phyloP scores from a whole-genome alignment of 371 early-diverging fungal genomes.

The Mortierella sp. region DNA sequence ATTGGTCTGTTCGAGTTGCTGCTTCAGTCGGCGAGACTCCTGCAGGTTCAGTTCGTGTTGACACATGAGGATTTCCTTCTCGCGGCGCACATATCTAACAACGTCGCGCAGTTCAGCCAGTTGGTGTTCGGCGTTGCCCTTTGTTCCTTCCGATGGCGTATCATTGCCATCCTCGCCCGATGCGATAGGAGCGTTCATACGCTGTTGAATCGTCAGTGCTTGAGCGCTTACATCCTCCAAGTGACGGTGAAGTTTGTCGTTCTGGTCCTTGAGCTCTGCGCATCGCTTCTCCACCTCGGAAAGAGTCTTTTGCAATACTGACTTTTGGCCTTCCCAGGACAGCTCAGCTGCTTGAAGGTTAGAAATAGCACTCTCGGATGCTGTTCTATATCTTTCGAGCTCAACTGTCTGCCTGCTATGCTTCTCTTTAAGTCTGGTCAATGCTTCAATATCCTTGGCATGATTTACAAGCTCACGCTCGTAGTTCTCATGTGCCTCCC shows the following conservation, averaged over 20 bases:
- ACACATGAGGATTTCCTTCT: constrained; percentile 74
- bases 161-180: constrained; percentile 16
- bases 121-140: constrained; percentile 39
- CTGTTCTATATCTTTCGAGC: constrained; percentile 16
- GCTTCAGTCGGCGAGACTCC: constrained; percentile 68
- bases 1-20: constrained; percentile 70
- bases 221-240: constrained; percentile 73
- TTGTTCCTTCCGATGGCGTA: constrained; percentile 10
- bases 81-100: constrained; percentile 73
- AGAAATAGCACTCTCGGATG: constrained; percentile 55
- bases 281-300: constrained; percentile 61
- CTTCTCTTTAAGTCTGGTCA: constrained; percentile 50
- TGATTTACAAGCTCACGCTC: constrained; percentile 68
- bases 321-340: constrained; percentile 62
- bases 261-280: constrained; percentile 70
- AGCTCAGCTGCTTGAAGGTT: constrained; percentile 57
- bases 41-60: constrained; percentile 74
- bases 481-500: constrained; percentile 65
- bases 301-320: constrained; percentile 60
- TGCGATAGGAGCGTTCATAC: constrained; percentile 35
- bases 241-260: constrained; percentile 75
- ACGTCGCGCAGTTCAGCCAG: constrained; percentile 70
- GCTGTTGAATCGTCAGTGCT: constrained; percentile 56
- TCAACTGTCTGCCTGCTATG: constrained; percentile 29
- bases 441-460: constrained; percentile 63